phyloP scores from a whole-genome alignment of 1,139 yeast species.

The Kodamaea fungicola region DNA sequence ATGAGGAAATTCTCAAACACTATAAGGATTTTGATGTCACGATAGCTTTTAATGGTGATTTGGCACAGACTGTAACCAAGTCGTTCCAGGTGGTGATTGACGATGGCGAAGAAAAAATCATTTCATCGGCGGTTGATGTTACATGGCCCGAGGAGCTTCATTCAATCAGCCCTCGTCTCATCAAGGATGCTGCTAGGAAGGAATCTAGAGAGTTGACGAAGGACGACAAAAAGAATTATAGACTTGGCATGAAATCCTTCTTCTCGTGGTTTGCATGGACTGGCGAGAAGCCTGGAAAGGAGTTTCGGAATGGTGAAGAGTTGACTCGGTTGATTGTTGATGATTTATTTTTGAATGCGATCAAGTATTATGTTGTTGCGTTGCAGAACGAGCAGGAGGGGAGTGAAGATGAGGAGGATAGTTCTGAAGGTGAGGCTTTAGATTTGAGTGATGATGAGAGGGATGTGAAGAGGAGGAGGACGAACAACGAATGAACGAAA shows the following conservation, averaged over 20 bases:
- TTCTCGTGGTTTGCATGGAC: conserved; percentile 79
- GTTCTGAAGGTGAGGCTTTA: conserved; percentile 52
- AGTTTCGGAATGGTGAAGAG: conserved; percentile 69
- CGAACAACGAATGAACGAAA: too few relatives aligned
- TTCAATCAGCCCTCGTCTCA: conserved; percentile 48
- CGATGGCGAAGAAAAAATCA: conserved; percentile 51
- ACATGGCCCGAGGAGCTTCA: conserved; percentile 59
- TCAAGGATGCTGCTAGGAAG: conserved; percentile 33
- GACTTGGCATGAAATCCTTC: conserved; percentile 70
- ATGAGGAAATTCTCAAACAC: conserved; percentile 21
- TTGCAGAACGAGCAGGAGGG: conserved; percentile 54
- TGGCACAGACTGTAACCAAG: conserved; percentile 53
- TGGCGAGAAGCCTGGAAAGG: conserved; percentile 68
- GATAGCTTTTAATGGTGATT: conserved; percentile 45
- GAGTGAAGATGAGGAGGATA: conserved; percentile 46
- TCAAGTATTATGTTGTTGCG: conserved; percentile 70
- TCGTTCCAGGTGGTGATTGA: conserved; percentile 42
- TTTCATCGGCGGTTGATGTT: conserved; percentile 48
- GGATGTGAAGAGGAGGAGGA: conserved; percentile 4
- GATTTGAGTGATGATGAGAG: conserved; percentile 50
- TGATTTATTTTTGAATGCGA: conserved; percentile 68
- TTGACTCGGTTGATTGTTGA: conserved; percentile 60
- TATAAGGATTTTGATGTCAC: conserved; percentile 56
- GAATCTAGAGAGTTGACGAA: conserved; percentile 27
- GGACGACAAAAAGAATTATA: conserved; percentile 57